Evolutionary conservation across 495 filamentous ascomycete species (phyloP).

Genomic region (Lasiosphaeria hispida): DNA sequence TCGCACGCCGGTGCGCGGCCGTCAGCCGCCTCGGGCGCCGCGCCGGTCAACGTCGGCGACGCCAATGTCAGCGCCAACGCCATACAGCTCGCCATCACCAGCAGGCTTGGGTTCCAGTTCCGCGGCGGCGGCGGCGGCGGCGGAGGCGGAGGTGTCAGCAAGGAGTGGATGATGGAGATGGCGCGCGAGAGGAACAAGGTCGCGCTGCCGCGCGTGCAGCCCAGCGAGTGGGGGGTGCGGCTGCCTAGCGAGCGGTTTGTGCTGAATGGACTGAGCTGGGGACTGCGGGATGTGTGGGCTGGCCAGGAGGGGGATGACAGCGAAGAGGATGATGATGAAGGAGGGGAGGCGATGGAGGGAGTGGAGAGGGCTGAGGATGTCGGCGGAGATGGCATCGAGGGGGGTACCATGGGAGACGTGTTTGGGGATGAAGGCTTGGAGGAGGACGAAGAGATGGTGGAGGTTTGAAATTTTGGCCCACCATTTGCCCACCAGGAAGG

Average conservation of each 20-base stretch:
- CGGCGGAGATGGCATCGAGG: constrained; percentile 35
- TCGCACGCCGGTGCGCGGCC: constrained; percentile 50
- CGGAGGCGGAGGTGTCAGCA: constrained; percentile 57
- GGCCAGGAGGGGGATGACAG: constrained; percentile 46
- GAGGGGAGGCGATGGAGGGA: constrained; percentile 48
- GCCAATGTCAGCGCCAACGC: constrained; percentile 45
- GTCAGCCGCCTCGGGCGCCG: constrained; percentile 42
- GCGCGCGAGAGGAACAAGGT: constrained; percentile 80
- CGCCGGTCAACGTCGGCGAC: constrained; percentile 47
- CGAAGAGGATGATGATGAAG: constrained; percentile 36
- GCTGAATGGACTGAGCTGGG: constrained; percentile 81
- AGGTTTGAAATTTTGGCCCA: constrained; percentile 27
- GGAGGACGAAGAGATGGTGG: constrained; percentile 44
- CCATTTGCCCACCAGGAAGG: background rate
- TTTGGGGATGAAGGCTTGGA: constrained; percentile 34
- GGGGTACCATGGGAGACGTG: constrained; percentile 50
- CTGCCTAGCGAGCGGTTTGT: constrained; percentile 91
- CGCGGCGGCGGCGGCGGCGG: constrained; percentile 40
- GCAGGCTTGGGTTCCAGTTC: constrained; percentile 52
- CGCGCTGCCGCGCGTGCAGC: constrained; percentile 67
- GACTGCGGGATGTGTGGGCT: constrained; percentile 74
- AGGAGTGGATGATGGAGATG: constrained; percentile 82
- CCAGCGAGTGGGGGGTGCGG: constrained; percentile 76
- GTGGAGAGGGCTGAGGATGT: constrained; percentile 39
- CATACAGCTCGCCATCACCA: constrained; percentile 49